Evolutionary conservation across 257 asterid species (phyloP), one percentile per base, ranked within the genome.

Genomic region (Ballota nigra): DNA sequence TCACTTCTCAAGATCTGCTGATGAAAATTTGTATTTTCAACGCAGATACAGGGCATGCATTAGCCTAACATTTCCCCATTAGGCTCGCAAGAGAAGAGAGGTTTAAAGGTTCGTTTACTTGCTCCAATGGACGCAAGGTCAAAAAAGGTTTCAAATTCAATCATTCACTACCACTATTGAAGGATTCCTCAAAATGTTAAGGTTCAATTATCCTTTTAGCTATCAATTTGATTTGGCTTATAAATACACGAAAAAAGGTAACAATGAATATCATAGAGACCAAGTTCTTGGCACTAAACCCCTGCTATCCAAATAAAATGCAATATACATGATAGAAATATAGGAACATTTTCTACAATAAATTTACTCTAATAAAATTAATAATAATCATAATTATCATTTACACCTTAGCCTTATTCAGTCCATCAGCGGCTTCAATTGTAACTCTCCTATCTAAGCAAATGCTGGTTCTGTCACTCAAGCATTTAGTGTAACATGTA

Each of bases 341-440:
- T 5, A 47, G n/a, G 38, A 26, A 29, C 59, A 36, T 57, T 8
- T 36, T 20, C 47, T 22, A 38, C 11, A 58, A 6, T 6, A 60
- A 38, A 11, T 22, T 38, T 55, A 49, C 61, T 23, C 51, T 49
- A 33, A 18, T 45, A 74, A 47, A n/a, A 38, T 51, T 28, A 59
- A 45, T 13, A n/a, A 34, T 51, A 69, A 69, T 60, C 75, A 70
- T 47, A 7, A 18, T 20, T 4, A 51, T 31, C n/a, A 74, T 71
- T n/a, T n/a, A n/a, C 79, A 89, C 98, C 96, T 87, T 88, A 73
- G 97, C 89, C 86, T 86, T 91, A 55, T 85, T 89, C 77, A 88
- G 79, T 77, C 97, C 90, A 78, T 84, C 89, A 45, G 92, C 89
- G 74, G 99, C 97, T 74, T 94, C 99, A 85, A 91, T 80, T 51